Percentiles rank a stretch among this genome's conserved stretches.
Evolutionary conservation across 306 rosid genomes (phyloP).

Genomic region (Adenanthera pavonina): DNA sequence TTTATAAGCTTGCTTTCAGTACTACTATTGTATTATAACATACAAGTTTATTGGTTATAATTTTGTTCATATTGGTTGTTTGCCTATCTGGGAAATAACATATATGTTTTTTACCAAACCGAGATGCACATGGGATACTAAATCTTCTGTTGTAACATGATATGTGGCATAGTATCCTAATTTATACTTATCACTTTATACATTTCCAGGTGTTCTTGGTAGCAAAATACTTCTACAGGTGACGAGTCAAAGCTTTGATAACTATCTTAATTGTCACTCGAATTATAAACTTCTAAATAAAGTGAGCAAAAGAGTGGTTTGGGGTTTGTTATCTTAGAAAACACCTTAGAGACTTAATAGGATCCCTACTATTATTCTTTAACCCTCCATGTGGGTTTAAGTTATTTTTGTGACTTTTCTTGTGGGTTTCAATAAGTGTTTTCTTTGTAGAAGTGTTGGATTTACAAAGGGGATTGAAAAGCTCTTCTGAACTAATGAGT

Average conservation of each 20-base stretch:
- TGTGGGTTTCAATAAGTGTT: too few species aligned
- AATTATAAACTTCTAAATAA: background rate
- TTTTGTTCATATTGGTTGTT: slow-evolving; percentile 12
- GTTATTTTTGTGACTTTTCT: too few species aligned
- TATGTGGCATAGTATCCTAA: too few species aligned
- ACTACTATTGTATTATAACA: slow-evolving; percentile 16
- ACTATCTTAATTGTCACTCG: too few species aligned
- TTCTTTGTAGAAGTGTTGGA: too few species aligned
- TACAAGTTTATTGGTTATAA: background rate
- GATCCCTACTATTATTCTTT: background rate
- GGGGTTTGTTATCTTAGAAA: background rate
- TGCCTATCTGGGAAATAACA: slow-evolving; percentile 21
- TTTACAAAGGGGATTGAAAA: too few species aligned
- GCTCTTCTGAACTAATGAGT: too few species aligned
- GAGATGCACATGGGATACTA: too few species aligned
- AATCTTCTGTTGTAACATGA: too few species aligned
- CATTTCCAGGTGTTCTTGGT: background rate
- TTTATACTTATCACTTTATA: too few species aligned
- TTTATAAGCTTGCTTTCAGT: slow-evolving; percentile 34
- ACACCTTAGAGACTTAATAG: background rate
- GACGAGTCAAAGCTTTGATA: too few species aligned
- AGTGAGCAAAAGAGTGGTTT: background rate
- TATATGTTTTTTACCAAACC: background rate
- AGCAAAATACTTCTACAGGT: too few species aligned
- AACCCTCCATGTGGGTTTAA: background rate